Evolutionary conservation across 305 asterid genomes (phyloP).

Genomic region (Nicotiana rustica): DNA sequence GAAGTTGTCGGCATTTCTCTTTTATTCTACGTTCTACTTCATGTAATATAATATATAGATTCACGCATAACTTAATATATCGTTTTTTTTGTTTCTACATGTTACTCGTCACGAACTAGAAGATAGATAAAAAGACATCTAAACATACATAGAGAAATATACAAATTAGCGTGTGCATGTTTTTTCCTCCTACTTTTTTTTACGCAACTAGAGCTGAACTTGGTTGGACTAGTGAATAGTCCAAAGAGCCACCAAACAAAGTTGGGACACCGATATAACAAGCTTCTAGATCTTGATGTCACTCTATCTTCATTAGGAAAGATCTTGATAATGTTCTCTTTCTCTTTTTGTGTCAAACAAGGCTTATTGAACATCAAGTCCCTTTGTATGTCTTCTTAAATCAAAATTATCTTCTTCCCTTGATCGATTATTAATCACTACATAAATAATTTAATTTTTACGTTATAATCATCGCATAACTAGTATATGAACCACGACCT

Average conservation of each 20-base stretch:
- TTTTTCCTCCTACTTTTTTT: neutral
- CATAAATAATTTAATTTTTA: neutral
- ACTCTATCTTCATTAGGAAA: too few relatives aligned
- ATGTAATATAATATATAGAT: neutral
- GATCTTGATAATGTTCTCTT: too few relatives aligned
- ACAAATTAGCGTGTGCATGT: neutral
- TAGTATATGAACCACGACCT: neutral
- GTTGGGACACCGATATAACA: too few relatives aligned
- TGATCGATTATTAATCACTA: neutral
- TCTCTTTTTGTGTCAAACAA: too few relatives aligned
- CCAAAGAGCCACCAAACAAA: too few relatives aligned
- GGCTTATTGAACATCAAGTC: neutral
- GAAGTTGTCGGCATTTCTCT: neutral
- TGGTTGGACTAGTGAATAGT: neutral
- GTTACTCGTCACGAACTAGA: neutral
- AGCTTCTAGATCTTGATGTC: too few relatives aligned
- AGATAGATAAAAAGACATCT: neutral
- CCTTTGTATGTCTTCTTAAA: neutral
- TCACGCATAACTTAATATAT: neutral
- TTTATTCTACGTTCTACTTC: neutral
- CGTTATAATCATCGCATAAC: neutral
- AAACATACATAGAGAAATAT: neutral
- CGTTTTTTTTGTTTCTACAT: too few relatives aligned
- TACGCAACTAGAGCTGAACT: neutral
- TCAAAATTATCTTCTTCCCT: neutral